Percentiles rank a stretch among this genome's conserved stretches.
These are phyloP conservation scores for Alternaria consortialis DNA, from an alignment of 2,329 filamentous ascomycete genomes.

Conservation along the genomic window DNA sequence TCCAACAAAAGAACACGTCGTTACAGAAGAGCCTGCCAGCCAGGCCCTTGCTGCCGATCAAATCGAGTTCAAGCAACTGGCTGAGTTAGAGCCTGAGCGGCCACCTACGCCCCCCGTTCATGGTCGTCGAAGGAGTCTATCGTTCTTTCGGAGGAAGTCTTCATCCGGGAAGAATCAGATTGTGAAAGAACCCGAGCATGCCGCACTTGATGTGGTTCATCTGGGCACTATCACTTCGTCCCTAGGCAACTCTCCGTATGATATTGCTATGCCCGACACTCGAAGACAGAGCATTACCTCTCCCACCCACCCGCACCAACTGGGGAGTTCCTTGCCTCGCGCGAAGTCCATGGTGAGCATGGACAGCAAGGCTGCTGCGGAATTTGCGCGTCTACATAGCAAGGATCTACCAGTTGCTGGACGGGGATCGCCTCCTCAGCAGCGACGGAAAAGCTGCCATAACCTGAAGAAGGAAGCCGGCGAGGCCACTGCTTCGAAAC, in stretches of 20 bases:
- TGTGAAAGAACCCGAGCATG: constrained; percentile 23
- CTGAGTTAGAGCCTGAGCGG: constrained; percentile 34
- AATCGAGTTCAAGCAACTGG: constrained; percentile 22
- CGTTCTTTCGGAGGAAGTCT: constrained; percentile 43
- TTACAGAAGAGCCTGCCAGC: constrained; percentile 15
- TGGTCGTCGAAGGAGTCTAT: constrained; percentile 38
- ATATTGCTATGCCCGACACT: constrained; percentile 47
- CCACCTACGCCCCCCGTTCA: constrained; percentile 34
- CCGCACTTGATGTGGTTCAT: constrained; percentile 44
- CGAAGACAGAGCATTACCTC: constrained; percentile 28
- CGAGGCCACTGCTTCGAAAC: constrained; percentile 30
- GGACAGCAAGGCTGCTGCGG: constrained; percentile 47
- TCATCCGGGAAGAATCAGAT: constrained; percentile 34
- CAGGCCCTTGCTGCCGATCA: constrained; percentile 11
- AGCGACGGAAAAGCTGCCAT: constrained; percentile 41
- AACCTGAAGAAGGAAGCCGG: constrained; percentile 35
- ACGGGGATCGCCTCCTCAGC: constrained; percentile 27
- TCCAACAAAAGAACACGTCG: constrained; percentile 40
- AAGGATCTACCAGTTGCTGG: constrained; percentile 40
- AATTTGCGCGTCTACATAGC: constrained; percentile 48
- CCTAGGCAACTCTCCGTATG: constrained; percentile 56
- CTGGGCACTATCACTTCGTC: constrained; percentile 54
- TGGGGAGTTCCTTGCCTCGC: constrained; percentile 39
- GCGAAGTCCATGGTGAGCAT: constrained; percentile 46
- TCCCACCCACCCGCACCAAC: constrained; percentile 49